phyloP scores from a whole-genome alignment of 371 early-diverging fungal genomes.

The Saksenaea vasiformis region DNA sequence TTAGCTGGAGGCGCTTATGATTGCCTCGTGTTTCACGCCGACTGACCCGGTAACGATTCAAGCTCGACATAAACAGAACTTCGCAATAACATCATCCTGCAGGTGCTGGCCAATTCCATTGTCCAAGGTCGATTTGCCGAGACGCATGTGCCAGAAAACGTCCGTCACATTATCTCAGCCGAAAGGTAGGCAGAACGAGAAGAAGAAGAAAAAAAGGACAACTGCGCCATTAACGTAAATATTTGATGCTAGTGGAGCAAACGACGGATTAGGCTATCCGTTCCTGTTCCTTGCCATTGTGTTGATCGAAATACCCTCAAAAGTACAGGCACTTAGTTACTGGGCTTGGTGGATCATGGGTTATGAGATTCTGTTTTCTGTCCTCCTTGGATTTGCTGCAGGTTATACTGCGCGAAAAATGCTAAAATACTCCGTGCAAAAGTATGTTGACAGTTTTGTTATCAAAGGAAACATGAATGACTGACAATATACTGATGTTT shows the following conservation, averaged over 20 bases:
- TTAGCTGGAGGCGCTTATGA: slow-evolving; percentile 43
- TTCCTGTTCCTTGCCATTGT: slow-evolving; percentile 84
- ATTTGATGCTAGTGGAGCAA: slow-evolving; percentile 58
- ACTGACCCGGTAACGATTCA: slow-evolving; percentile 45
- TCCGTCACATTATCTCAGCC: slow-evolving; percentile 83
- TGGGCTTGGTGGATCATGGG: slow-evolving; percentile 75
- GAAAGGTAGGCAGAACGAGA: too few relatives aligned
- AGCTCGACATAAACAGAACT: not conserved
- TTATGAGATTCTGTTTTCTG: slow-evolving; percentile 76
- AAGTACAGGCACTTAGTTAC: slow-evolving; percentile 63
- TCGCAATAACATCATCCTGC: not conserved
- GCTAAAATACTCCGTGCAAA: slow-evolving; percentile 68
- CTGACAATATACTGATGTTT: not conserved
- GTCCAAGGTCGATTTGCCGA: slow-evolving; percentile 95
- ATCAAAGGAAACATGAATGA: not conserved
- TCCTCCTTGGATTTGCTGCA: slow-evolving; percentile 75
- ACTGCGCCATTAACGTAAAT: not conserved
- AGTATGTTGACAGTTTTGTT: slow-evolving; percentile 8
- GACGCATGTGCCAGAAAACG: slow-evolving; percentile 75
- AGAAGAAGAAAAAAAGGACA: not conserved
- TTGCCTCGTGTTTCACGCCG: slow-evolving; percentile 52
- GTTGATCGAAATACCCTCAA: slow-evolving; percentile 54
- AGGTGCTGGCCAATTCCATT: slow-evolving; percentile 87
- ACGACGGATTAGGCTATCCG: slow-evolving; percentile 87
- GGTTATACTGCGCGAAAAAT: slow-evolving; percentile 76